Evolutionary conservation across 306 rosid genomes (phyloP).

Genomic region (Medicago truncatula): MtrunA17r5.0-ANR NC_053045.1:37841501-37842000

Average conservation of each 20-base stretch:
- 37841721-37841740: not conserved
- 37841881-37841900: constrained; percentile 54
- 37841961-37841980: constrained; percentile 68
- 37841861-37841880: constrained; percentile 61
- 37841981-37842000: constrained; percentile 49
- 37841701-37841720: not conserved
- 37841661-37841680: constrained; percentile 11
- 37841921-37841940: constrained; percentile 77
- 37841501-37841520: too few relatives aligned
- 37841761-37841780: not conserved
- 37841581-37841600: too few relatives aligned
- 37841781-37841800: constrained; percentile 32
- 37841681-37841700: constrained; percentile 20
- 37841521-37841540: too few relatives aligned
- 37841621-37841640: constrained; percentile 27
- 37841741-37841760: not conserved
- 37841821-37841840: constrained; percentile 8
- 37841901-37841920: constrained; percentile 55
- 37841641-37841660: constrained; percentile 9
- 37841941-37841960: constrained; percentile 80
- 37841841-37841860: constrained; percentile 56
- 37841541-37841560: too few relatives aligned
- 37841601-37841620: not conserved
- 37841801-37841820: not conserved
- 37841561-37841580: too few relatives aligned